Conservation (phyloP, 768 basidiomycete species). For the Boletus vermiculosoides region DNA sequence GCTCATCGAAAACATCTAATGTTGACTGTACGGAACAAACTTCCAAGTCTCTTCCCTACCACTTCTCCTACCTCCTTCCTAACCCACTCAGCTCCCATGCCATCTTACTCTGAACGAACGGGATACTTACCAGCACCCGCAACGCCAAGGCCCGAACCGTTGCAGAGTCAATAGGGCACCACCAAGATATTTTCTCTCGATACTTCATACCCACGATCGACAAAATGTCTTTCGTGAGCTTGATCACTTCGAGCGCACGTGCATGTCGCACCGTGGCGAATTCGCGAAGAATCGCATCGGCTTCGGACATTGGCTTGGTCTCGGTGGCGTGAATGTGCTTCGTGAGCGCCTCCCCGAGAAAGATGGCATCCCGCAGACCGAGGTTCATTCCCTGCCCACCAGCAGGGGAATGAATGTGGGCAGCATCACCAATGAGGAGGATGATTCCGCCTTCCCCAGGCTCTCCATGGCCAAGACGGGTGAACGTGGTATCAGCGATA, state of each 20-base stretch:
- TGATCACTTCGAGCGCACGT: conserved; percentile 43
- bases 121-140: conserved; percentile 20
- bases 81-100: conserved; percentile 25
- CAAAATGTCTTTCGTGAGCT: conserved; percentile 38
- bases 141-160: conserved; percentile 29
- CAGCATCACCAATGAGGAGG: conserved; percentile 45
- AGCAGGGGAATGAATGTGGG: conserved; percentile 53
- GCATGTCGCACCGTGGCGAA: conserved; percentile 38
- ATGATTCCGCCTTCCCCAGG: conserved; percentile 12
- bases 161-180: conserved; percentile 26
- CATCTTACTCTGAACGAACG: conserved; percentile 10
- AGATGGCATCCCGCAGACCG: conserved; percentile 53
- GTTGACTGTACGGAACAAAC: too few species aligned
- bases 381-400: conserved; percentile 62
- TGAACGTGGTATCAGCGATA: conserved; percentile 40
- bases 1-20: too few species aligned
- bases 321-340: conserved; percentile 31
- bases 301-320: conserved; percentile 6
- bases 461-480: conserved; percentile 24
- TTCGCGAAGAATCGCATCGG: conserved; percentile 34
- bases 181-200: conserved; percentile 15
- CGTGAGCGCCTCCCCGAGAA: conserved; percentile 41
- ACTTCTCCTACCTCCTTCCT: background rate
- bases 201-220: conserved; percentile 25
- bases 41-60: too few species aligned